These are phyloP conservation scores for Neurospora crassa DNA, from an alignment of 2,329 filamentous ascomycete genomes.

Conservation along the genomic window DNA sequence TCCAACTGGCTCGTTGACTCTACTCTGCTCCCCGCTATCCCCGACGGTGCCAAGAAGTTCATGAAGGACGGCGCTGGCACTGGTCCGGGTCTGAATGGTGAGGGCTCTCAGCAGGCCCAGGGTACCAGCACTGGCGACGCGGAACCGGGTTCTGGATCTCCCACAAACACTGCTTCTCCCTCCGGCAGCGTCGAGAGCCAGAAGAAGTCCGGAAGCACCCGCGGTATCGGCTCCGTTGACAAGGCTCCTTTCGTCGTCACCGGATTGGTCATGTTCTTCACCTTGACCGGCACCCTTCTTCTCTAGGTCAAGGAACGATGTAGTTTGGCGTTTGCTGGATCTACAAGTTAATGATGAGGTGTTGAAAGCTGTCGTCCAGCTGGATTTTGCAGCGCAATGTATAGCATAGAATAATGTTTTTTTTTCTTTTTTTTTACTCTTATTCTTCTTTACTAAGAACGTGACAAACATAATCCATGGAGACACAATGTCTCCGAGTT, in stretches of 20 bases:
- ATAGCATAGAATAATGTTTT: background rate
- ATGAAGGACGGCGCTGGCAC: conserved; percentile 43
- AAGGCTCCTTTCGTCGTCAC: conserved; percentile 27
- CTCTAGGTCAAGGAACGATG: conserved; percentile 23
- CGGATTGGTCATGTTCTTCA: conserved; percentile 26
- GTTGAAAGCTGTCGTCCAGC: background rate
- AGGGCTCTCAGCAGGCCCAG: conserved; percentile 44
- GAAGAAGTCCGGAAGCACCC: conserved; percentile 19
- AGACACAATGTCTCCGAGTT: background rate
- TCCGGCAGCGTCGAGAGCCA: conserved; percentile 25
- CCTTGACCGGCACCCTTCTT: conserved; percentile 30
- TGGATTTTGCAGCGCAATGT: background rate
- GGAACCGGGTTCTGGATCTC: conserved; percentile 28
- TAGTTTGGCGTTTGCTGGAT: background rate
- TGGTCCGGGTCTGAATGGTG: conserved; percentile 42
- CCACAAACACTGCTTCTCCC: conserved; percentile 24
- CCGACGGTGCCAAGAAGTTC: conserved; percentile 39
- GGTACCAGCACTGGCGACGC: conserved; percentile 36
- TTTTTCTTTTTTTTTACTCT: background rate
- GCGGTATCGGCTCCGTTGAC: conserved; percentile 24
- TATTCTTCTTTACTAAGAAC: too few species aligned
- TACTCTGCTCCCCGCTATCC: conserved; percentile 41
- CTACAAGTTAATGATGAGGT: background rate
- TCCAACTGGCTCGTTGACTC: conserved; percentile 41
- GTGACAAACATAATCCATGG: background rate